Conservation (phyloP, 345 rosid genomes). For the Mangifera indica region DNA sequence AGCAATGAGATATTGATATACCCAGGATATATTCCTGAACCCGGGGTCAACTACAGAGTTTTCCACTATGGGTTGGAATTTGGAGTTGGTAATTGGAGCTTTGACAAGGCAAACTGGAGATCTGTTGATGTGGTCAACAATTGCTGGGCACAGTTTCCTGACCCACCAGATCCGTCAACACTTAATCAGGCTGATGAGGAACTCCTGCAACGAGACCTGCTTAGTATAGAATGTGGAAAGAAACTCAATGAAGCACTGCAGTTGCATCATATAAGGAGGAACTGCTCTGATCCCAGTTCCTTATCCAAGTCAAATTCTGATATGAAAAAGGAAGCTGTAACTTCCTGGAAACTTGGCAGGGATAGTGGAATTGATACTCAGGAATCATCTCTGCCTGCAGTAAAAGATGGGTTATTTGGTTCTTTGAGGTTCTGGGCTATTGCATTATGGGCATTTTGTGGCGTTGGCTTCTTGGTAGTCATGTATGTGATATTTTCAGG, state of each 20-base stretch:
- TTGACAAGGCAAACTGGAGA: constrained; percentile 96
- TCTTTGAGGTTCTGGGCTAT: constrained; percentile 75
- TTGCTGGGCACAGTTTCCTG: constrained; percentile 92
- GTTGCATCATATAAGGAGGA: constrained; percentile 73
- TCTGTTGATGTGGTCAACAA: constrained; percentile 64
- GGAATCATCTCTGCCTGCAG: constrained; percentile 32
- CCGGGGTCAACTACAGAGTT: constrained; percentile 72
- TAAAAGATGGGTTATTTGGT: constrained; percentile 50
- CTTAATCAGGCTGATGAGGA: constrained; percentile 52
- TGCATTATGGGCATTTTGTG: constrained; percentile 65
- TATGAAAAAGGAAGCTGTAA: constrained; percentile 26
- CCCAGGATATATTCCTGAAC: constrained; percentile 89
- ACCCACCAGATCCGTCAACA: constrained; percentile 68
- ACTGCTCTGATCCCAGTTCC: constrained; percentile 55
- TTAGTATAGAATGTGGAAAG: constrained; percentile 89
- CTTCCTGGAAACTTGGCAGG: constrained; percentile 48
- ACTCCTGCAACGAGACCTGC: constrained; percentile 62
- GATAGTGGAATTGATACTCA: constrained; percentile 21
- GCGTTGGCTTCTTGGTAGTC: constrained; percentile 67
- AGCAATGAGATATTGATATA: constrained; percentile 72
- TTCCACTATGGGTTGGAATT: constrained; percentile 95
- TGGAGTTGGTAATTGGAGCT: constrained; percentile 91
- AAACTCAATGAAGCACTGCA: constrained; percentile 72
- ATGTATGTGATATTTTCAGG: constrained; percentile 55
- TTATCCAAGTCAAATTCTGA: constrained; percentile 25